A percentile compares a stretch with the other conserved stretches of the same genome.
phyloP scores from a whole-genome alignment of 768 basidiomycete species.

The Coprinellus micaceus region DNA sequence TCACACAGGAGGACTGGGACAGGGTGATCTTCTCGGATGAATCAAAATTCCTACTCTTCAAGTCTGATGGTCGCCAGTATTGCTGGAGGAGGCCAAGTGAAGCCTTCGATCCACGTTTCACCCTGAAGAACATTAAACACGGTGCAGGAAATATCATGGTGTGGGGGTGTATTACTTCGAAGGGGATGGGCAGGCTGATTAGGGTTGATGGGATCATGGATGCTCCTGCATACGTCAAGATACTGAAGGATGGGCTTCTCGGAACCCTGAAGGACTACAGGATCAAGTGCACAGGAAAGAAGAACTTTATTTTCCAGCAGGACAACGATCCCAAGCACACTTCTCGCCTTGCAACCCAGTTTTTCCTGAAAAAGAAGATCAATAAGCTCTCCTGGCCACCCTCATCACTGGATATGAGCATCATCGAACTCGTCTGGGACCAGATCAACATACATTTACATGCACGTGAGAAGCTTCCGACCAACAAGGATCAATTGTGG shows the following conservation, averaged over 20 bases:
- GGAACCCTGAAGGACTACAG: neutral
- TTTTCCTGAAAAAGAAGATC: slow-evolving; percentile 25
- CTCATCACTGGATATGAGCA: slow-evolving; percentile 30
- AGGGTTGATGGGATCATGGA: slow-evolving; percentile 22
- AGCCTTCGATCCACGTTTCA: no score
- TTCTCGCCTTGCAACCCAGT: slow-evolving; percentile 18
- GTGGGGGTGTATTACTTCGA: slow-evolving; percentile 23
- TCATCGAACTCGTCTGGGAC: slow-evolving; percentile 29
- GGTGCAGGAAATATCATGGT: slow-evolving; percentile 25
- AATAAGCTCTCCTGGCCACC: slow-evolving; percentile 26
- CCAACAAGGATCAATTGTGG: neutral
- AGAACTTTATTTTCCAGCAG: slow-evolving; percentile 28
- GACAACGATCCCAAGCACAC: slow-evolving; percentile 37
- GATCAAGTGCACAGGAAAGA: neutral
- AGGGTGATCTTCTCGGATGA: no score
- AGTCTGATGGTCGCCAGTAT: no score
- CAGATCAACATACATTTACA: no score
- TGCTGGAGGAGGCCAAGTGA: no score
- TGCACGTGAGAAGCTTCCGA: neutral
- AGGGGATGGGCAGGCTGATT: slow-evolving; percentile 17
- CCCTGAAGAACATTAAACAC: slow-evolving; percentile 17
- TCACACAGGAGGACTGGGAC: neutral
- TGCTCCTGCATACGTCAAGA: slow-evolving; percentile 18
- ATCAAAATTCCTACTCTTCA: no score
- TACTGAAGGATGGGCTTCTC: slow-evolving; percentile 18